Evolutionary conservation across 768 basidiomycete genomes (phyloP).

Genomic region (Strobilomyces echinocephalus): DNA sequence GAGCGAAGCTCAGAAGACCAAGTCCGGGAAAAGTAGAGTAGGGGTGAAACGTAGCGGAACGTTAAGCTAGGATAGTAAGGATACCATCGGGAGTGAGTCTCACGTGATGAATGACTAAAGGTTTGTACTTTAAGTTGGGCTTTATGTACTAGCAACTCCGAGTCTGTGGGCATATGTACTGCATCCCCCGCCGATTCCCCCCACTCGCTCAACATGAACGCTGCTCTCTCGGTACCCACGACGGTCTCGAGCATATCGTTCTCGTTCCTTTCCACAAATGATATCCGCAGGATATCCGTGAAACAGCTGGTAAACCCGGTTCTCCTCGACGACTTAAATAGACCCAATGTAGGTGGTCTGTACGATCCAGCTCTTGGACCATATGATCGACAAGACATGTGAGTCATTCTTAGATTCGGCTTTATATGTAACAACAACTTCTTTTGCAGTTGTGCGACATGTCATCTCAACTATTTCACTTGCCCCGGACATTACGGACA

Average conservation of each 20-base stretch:
- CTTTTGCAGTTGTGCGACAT: constrained; percentile 78
- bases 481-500: constrained; percentile 99
- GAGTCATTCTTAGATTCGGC: constrained; percentile 31
- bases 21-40: constrained; percentile 54
- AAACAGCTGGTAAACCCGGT: constrained; percentile 94
- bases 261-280: constrained; percentile 83
- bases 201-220: constrained; percentile 64
- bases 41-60: constrained; percentile 48
- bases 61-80: constrained; percentile 29
- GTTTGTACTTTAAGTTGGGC: background rate
- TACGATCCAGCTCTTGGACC: constrained; percentile 97
- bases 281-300: constrained; percentile 92
- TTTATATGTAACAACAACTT: constrained; percentile 3
- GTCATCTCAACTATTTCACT: constrained; percentile 85
- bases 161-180: too few species aligned
- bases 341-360: constrained; percentile 86
- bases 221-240: constrained; percentile 83
- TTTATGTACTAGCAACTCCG: too few species aligned
- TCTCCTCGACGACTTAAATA: constrained; percentile 88
- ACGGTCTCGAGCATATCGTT: constrained; percentile 83
- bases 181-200: too few species aligned
- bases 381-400: constrained; percentile 86
- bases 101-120: constrained; percentile 13
- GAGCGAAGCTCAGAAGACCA: constrained; percentile 84
- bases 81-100: too few species aligned